Base-by-base conservation (phyloP, 2,329 filamentous ascomycete genomes). In the Diatrype stigma region DNA sequence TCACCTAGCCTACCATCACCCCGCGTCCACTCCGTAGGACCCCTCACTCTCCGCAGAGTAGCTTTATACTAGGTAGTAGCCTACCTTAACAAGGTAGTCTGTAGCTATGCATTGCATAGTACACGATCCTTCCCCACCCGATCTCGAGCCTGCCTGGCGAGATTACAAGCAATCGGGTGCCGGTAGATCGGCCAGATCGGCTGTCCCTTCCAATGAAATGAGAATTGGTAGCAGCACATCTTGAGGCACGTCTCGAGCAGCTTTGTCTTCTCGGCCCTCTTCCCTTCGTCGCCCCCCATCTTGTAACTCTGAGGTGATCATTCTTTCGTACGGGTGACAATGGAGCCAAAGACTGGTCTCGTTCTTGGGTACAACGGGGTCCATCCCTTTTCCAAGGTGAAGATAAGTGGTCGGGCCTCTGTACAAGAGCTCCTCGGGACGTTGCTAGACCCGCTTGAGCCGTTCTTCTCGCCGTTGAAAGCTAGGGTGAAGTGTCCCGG, bases 381-480 rank as follows among this genome's bases (percentile, higher is more conserved):
- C n/a, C 81, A 84, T 58, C 80, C 81, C 19, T 84, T 84, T 65
- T 73, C 77, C 35, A 67, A 71, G 51, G 72, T 82, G 46, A 62
- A 73, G 22, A 72, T 84, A 45, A 67, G 69, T 28, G 73, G 80
- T 63, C 74, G 78, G 21, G 64, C 70, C 23, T 81, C 78, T 2
- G 78, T 86, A n/a, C 82, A 86, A 59, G 69, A 79, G 46, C 80
- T 85, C 11, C 76, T 86, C 14, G 70, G 72, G 35, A 78, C 82
- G 3, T 73, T 92, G 10, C 79, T 92, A 23, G 84, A 89, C 60
- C 87, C 88, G 8, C 74, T 92, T 5, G 75, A 84, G 52, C 79
- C 84, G 2, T 88, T 88, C 67, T 89, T 90, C 68, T 90, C 87
- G 1, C 82, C 84, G 0, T 64, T 74, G 42, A 80, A 81, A 62